Percentiles rank a stretch among this genome's conserved stretches.
Conservation (phyloP, 2,329 filamentous ascomycete species). For the Aspergillus quadrilineatus region DNA sequence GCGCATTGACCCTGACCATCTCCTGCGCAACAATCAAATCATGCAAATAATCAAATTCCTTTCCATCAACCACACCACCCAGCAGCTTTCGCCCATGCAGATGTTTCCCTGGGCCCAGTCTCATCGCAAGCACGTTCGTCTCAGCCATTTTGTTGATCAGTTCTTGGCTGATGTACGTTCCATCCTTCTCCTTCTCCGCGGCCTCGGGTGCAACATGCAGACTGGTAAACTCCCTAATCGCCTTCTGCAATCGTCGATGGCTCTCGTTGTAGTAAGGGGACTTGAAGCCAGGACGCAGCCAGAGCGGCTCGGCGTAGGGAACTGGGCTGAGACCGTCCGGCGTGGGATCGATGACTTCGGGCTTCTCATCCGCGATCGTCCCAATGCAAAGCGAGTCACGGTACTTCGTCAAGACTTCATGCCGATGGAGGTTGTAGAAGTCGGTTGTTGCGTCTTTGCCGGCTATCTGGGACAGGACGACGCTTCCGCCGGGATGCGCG, state of each 20-base stretch:
- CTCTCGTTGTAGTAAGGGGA: slow-evolving; percentile 78
- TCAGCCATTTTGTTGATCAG: slow-evolving; percentile 78
- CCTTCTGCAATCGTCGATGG: slow-evolving; percentile 67
- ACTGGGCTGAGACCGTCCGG: slow-evolving; percentile 72
- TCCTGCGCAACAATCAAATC: slow-evolving; percentile 77
- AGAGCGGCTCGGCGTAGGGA: slow-evolving; percentile 81
- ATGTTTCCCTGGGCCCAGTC: slow-evolving; percentile 78
- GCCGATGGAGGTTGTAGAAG: slow-evolving; percentile 90
- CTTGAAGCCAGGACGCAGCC: slow-evolving; percentile 75
- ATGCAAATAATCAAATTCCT: slow-evolving; percentile 86
- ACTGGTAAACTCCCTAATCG: slow-evolving; percentile 72
- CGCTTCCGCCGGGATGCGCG: slow-evolving; percentile 78
- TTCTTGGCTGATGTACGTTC: slow-evolving; percentile 66
- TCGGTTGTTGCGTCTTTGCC: slow-evolving; percentile 77
- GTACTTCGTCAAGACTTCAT: slow-evolving; percentile 85
- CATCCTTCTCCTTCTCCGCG: slow-evolving; percentile 70
- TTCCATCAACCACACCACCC: slow-evolving; percentile 68
- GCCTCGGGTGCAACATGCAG: slow-evolving; percentile 71
- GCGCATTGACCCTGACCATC: slow-evolving; percentile 65
- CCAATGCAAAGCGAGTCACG: slow-evolving; percentile 69
- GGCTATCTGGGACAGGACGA: slow-evolving; percentile 76
- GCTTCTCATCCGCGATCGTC: slow-evolving; percentile 70
- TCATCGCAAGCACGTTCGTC: slow-evolving; percentile 74
- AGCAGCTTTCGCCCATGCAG: slow-evolving; percentile 69
- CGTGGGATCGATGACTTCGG: slow-evolving; percentile 69